A percentile compares a stretch with the other conserved stretches of the same genome.
Conservation (phyloP, 345 rosid species). For the Crucihimalaya himalaica region DNA sequence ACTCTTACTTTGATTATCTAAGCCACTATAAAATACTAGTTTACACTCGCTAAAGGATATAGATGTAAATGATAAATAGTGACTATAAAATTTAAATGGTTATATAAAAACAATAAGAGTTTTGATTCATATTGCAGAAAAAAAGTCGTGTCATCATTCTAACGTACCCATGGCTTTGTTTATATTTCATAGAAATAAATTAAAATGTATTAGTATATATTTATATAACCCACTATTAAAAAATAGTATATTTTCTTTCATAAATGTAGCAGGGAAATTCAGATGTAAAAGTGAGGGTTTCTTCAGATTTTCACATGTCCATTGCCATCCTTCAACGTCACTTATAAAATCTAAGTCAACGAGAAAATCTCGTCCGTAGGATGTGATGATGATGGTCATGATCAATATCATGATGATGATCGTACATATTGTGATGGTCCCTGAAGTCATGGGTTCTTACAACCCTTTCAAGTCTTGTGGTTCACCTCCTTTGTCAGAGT, state of each 20-base stretch:
- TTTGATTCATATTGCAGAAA: not conserved
- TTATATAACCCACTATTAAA: too few species aligned
- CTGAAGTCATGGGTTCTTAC: conserved; percentile 38
- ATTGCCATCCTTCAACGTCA: conserved; percentile 43
- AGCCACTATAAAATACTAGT: not conserved
- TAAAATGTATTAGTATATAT: not conserved
- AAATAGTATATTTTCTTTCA: conserved; percentile 15
- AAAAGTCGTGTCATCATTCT: not conserved
- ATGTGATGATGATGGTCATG: conserved; percentile 28
- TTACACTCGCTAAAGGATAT: not conserved
- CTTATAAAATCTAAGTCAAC: conserved; percentile 37
- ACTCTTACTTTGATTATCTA: not conserved
- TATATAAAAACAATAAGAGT: too few species aligned
- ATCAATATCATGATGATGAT: conserved; percentile 25
- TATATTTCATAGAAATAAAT: not conserved
- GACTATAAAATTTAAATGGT: too few species aligned
- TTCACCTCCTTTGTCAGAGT: conserved; percentile 30
- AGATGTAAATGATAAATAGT: not conserved
- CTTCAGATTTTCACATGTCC: conserved; percentile 37
- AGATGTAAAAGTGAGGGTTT: conserved; percentile 38
- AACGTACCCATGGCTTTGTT: not conserved
- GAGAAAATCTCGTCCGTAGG: conserved; percentile 42
- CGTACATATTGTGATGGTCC: conserved; percentile 37
- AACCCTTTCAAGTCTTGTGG: conserved; percentile 15
- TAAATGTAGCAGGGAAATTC: conserved; percentile 34